phyloP scores from a whole-genome alignment of 1,139 yeast species.

The Geotrichum aggregatum region DNA sequence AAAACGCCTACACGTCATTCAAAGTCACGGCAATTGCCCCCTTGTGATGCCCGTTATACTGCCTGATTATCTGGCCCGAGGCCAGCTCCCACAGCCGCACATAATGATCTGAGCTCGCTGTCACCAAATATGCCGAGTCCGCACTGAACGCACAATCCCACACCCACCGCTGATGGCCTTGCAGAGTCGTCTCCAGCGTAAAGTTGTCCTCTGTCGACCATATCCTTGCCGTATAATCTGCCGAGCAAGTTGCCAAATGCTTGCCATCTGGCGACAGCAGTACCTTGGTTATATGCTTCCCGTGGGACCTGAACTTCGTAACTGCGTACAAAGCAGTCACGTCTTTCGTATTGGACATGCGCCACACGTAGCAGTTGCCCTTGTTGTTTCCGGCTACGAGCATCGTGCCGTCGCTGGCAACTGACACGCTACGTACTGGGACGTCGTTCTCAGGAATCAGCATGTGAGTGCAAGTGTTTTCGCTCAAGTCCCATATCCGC shows the following conservation, averaged over 20 bases:
- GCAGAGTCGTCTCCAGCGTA: slow-evolving; percentile 74
- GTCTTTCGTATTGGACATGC: slow-evolving; percentile 79
- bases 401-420: slow-evolving; percentile 93
- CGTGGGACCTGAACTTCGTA: slow-evolving; percentile 83
- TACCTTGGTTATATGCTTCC: slow-evolving; percentile 86
- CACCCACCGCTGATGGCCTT: slow-evolving; percentile 97
- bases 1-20: slow-evolving; percentile 55
- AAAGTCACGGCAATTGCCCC: slow-evolving; percentile 96
- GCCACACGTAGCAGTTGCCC: slow-evolving; percentile 96
- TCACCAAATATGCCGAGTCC: slow-evolving; percentile 91
- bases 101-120: slow-evolving; percentile 95
- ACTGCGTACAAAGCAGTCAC: slow-evolving; percentile 80
- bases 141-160: slow-evolving; percentile 99
- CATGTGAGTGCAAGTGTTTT: slow-evolving; percentile 91
- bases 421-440: slow-evolving; percentile 82
- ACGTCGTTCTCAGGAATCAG: slow-evolving; percentile 84
- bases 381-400: slow-evolving; percentile 92
- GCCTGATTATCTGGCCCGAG: slow-evolving; percentile 93
- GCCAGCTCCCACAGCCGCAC: slow-evolving; percentile 96
- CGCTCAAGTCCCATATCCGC: slow-evolving; percentile 96
- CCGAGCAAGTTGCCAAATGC: slow-evolving; percentile 94
- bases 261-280: slow-evolving; percentile 86
- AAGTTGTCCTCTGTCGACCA: slow-evolving; percentile 81
- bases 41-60: slow-evolving; percentile 90
- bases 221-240: slow-evolving; percentile 91